Evolutionary conservation across 768 basidiomycete genomes (phyloP), one percentile per base, ranked within the genome.

Genomic region (Tulasnella sp.): DNA sequence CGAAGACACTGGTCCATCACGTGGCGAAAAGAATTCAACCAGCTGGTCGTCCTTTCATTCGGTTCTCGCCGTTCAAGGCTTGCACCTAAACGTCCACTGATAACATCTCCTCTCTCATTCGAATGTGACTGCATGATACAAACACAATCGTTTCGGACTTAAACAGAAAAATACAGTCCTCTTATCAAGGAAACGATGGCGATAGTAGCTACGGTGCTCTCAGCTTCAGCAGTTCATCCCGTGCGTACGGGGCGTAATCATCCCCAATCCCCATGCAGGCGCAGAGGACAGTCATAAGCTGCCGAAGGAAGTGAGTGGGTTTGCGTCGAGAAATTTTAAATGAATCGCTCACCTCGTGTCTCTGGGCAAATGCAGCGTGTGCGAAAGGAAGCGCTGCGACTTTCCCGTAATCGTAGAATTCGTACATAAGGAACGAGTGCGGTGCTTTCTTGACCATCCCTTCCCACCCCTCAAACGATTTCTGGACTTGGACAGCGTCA

Each of bases 341-440:
- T 24, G 74, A 24, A n/a, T 76, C 19, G 56, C 74, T 27, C 48
- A 79, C 79, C 4, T 27, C 24, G 21, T 46, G 24, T 31, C 78
- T 27, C 9, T 79, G 78, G 24, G 44, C 40, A 72, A 72, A 75
- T 39, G 79, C 79, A 6, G 73, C 74, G 14, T 40, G n/a, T 38
- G 52, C 79, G 5, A 58, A 5, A 1, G 79, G n/a, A 16, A 62
- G 52, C 10, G 9, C 21, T 3, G 79, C 72, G 16, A 79, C 52
- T 46, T 76, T 44, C 31, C 38, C 79, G 46, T 31, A 58, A 42
- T 74, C 12, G 44, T 75, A 58, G 44, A 38, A 62, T 62, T 79
- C 79, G 48, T 58, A 75, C 10, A 76, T 76, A 8, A 79, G 2
- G 34, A 40, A 2, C 8, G 74, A 76, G 19, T 14, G 7, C 18